These are phyloP conservation scores for Colletotrichum ledebouriae DNA, from an alignment of 2,329 filamentous ascomycete genomes.

Conservation along the genomic window DNA sequence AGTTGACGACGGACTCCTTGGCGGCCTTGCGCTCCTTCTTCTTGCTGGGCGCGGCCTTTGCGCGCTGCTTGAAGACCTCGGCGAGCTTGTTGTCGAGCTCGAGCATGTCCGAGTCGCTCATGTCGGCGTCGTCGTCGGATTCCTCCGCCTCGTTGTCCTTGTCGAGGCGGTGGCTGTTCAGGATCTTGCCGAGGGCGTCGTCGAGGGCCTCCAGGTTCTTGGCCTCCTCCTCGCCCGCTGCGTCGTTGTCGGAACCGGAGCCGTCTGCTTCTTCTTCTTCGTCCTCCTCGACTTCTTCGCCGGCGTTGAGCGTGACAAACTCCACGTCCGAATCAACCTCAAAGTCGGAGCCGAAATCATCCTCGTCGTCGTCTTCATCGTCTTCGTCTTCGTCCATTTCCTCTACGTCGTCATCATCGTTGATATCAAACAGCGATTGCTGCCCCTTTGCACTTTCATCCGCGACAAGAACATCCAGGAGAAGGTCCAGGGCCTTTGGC, in stretches of 20 bases:
- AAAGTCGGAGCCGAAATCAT: conserved; percentile 58
- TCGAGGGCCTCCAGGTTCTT: conserved; percentile 70
- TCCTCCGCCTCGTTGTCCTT: conserved; percentile 69
- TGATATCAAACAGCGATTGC: conserved; percentile 82
- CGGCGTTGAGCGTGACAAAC: conserved; percentile 58
- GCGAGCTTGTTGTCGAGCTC: conserved; percentile 85
- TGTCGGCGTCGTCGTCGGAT: conserved; percentile 79
- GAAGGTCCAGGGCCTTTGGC: conserved; percentile 75
- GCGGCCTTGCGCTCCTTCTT: conserved; percentile 91
- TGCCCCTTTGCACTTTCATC: conserved; percentile 88
- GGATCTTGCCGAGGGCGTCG: conserved; percentile 80
- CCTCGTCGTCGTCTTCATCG: conserved; percentile 58
- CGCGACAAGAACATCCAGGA: conserved; percentile 78
- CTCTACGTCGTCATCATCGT: conserved; percentile 59
- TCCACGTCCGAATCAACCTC: conserved; percentile 66
- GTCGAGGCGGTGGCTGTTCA: conserved; percentile 77
- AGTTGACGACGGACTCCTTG: conserved; percentile 89
- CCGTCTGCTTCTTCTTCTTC: conserved; percentile 62
- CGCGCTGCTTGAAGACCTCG: conserved; percentile 85
- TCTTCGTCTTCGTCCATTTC: conserved; percentile 55
- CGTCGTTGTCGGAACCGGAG: conserved; percentile 58
- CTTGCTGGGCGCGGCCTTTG: conserved; percentile 72
- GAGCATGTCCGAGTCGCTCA: conserved; percentile 98
- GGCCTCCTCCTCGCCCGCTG: conserved; percentile 58
- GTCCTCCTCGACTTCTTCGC: conserved; percentile 57